Evolutionary conservation across 306 rosid genomes (phyloP).

Genomic region (Vicia faba): DNA sequence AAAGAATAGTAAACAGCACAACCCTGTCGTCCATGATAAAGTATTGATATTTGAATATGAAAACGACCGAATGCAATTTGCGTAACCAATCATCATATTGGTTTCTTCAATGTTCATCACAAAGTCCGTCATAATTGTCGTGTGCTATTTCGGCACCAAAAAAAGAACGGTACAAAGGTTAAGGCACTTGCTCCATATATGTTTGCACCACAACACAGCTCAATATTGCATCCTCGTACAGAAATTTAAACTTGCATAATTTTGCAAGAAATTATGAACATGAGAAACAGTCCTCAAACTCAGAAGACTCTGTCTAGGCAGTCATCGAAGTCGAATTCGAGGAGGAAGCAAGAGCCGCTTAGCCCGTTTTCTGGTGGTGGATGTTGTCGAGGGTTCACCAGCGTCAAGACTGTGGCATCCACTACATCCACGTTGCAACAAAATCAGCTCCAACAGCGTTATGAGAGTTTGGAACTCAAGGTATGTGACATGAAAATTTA

Average conservation of each 20-base stretch:
- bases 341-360: not conserved
- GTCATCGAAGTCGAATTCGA: conserved; percentile 26
- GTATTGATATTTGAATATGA: not conserved
- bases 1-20: not conserved
- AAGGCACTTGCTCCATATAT: conserved; percentile 1
- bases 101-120: conserved; percentile 30
- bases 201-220: not conserved
- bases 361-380: conserved; percentile 40
- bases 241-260: not conserved
- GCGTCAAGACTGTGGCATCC: conserved; percentile 49
- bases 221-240: not conserved
- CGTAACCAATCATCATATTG: not conserved
- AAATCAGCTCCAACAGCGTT: conserved; percentile 31
- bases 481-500: conserved; percentile 26
- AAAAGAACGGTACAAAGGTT: not conserved
- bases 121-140: conserved; percentile 47
- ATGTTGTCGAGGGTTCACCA: conserved; percentile 49
- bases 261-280: not conserved
- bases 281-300: conserved; percentile 16
- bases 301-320: conserved; percentile 31
- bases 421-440: conserved; percentile 35
- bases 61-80: not conserved
- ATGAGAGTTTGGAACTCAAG: conserved; percentile 47
- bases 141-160: conserved; percentile 31
- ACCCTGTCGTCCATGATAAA: not conserved